phyloP scores from a whole-genome alignment of 177 flowering plant genomes.

The Tripterygium wilfordii region DNA sequence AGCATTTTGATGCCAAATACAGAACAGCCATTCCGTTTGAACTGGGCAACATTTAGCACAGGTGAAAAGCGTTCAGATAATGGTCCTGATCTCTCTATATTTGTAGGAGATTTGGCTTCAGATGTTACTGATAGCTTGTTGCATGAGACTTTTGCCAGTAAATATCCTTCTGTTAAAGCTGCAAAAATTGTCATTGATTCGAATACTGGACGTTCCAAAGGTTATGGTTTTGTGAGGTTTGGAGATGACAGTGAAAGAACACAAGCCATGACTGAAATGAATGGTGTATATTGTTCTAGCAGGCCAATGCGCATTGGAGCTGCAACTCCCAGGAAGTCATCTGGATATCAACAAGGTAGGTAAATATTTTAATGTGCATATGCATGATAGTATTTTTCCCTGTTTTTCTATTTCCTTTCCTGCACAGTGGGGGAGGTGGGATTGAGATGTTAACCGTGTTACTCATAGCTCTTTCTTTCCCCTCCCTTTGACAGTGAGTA shows the following conservation, averaged over 20 bases:
- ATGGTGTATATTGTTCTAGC: constrained; percentile 80
- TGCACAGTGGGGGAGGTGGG: too few species aligned
- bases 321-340: constrained; percentile 86
- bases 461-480: too few species aligned
- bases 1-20: constrained; percentile 70
- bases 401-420: too few species aligned
- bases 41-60: constrained; percentile 91
- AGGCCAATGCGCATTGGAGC: constrained; percentile 91
- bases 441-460: too few species aligned
- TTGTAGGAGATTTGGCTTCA: constrained; percentile 93
- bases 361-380: too few species aligned
- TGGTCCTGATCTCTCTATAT: constrained; percentile 84
- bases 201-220: constrained; percentile 92
- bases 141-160: constrained; percentile 76
- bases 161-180: constrained; percentile 84
- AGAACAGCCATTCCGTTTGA: constrained; percentile 79
- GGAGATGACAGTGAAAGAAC: constrained; percentile 84
- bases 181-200: constrained; percentile 95
- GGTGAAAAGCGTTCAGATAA: constrained; percentile 79
- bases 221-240: constrained; percentile 95
- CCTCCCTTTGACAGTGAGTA: too few species aligned
- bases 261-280: constrained; percentile 88
- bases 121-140: constrained; percentile 81
- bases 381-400: too few species aligned
- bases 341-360: constrained; percentile 61